Conservation (phyloP, 2,329 filamentous ascomycete species). For the Dryadomyces quercus-mongolicae region DNA sequence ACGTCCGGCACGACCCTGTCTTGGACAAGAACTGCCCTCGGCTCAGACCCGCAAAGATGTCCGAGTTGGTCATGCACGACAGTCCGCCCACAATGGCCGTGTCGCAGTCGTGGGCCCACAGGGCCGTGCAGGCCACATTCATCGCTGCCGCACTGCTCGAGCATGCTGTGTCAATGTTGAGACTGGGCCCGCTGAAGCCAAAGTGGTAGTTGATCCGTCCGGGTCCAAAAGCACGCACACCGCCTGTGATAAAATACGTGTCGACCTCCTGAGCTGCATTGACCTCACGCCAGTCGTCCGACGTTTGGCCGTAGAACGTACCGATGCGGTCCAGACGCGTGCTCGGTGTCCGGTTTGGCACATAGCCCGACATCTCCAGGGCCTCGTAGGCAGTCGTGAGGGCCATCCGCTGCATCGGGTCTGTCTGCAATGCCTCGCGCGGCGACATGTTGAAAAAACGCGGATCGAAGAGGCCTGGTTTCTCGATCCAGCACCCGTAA, state of each 20-base stretch:
- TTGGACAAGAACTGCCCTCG: slow-evolving; percentile 69
- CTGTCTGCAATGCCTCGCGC: slow-evolving; percentile 53
- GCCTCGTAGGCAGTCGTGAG: slow-evolving; percentile 71
- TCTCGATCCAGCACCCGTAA: slow-evolving; percentile 62
- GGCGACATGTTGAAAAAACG: neutral
- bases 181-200: slow-evolving; percentile 62
- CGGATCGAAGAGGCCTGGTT: slow-evolving; percentile 43
- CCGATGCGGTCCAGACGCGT: slow-evolving; percentile 53
- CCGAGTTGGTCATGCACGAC: slow-evolving; percentile 68
- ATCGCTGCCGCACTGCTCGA: slow-evolving; percentile 64
- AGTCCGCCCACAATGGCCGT: slow-evolving; percentile 70
- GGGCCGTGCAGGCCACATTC: slow-evolving; percentile 57
- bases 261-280: slow-evolving; percentile 62
- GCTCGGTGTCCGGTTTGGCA: slow-evolving; percentile 60
- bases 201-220: slow-evolving; percentile 67
- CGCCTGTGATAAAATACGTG: slow-evolving; percentile 35
- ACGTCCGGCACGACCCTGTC: slow-evolving; percentile 67
- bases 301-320: slow-evolving; percentile 64
- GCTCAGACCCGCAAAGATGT: slow-evolving; percentile 65
- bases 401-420: slow-evolving; percentile 69
- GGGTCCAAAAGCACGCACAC: slow-evolving; percentile 27
- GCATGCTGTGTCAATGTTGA: slow-evolving; percentile 66
- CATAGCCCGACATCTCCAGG: slow-evolving; percentile 68
- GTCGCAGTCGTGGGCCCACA: slow-evolving; percentile 67
- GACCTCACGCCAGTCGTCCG: slow-evolving; percentile 66